phyloP scores from a whole-genome alignment of 2,329 filamentous ascomycete genomes.

The Magnaporthiopsis rhizophila region DNA sequence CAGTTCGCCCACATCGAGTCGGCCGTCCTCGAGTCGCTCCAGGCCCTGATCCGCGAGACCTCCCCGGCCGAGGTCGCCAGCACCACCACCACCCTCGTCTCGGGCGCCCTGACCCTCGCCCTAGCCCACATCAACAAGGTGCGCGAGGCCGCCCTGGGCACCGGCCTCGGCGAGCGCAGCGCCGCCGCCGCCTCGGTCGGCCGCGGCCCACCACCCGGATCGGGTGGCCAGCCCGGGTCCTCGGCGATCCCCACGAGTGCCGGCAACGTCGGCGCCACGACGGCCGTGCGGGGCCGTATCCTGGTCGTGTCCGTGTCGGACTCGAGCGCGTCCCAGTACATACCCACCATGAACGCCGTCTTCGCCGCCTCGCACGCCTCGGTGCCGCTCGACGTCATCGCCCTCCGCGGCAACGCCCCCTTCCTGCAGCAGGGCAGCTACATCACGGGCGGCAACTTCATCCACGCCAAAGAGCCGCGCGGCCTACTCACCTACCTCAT shows the following conservation, averaged over 20 bases:
- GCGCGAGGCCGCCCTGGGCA: slow-evolving; percentile 53
- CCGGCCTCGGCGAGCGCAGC: slow-evolving; percentile 21
- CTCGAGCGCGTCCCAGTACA: slow-evolving; percentile 81
- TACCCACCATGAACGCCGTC: slow-evolving; percentile 96
- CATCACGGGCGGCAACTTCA: slow-evolving; percentile 51
- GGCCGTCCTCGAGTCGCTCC: slow-evolving; percentile 67
- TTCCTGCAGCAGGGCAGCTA: slow-evolving; percentile 85
- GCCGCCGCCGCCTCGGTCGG: neutral
- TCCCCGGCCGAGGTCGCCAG: slow-evolving; percentile 56
- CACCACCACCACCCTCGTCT: slow-evolving; percentile 76
- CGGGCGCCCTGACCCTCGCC: slow-evolving; percentile 83
- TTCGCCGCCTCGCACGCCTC: slow-evolving; percentile 85
- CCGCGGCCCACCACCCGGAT: neutral
- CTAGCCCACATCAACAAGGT: slow-evolving; percentile 86
- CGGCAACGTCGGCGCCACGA: slow-evolving; percentile 16
- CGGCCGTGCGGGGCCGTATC: slow-evolving; percentile 68
- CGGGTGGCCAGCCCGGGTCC: slow-evolving; percentile 25
- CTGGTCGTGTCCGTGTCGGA: slow-evolving; percentile 85
- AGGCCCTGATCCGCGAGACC: slow-evolving; percentile 63
- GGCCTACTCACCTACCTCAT: slow-evolving; percentile 89
- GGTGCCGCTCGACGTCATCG: slow-evolving; percentile 87
- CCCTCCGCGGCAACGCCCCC: slow-evolving; percentile 76
- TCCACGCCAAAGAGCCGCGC: slow-evolving; percentile 46
- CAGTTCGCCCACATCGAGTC: slow-evolving; percentile 84
- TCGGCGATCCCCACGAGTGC: slow-evolving; percentile 19